phyloP scores from a whole-genome alignment of 306 rosid genomes.

The Citrullus amarus region DNA sequence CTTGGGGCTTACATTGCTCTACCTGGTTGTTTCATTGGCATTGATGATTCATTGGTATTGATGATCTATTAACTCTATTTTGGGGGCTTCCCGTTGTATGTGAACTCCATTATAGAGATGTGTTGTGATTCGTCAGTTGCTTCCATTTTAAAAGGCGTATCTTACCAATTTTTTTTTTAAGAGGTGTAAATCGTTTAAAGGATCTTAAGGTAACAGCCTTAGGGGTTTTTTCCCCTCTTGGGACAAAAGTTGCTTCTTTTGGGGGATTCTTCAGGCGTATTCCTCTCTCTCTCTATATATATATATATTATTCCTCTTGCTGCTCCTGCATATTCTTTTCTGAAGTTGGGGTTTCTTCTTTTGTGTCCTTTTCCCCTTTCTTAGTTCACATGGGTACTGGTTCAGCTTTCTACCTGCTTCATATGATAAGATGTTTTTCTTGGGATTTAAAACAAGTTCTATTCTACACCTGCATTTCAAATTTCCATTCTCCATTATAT shows the following conservation, averaged over 20 bases:
- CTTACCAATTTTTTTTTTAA: too few species aligned
- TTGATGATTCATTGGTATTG: neutral
- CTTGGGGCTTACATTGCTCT: neutral
- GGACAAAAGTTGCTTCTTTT: neutral
- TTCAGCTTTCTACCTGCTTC: neutral
- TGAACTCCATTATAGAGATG: neutral
- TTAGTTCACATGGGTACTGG: neutral
- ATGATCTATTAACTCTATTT: neutral
- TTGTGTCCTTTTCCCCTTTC: neutral
- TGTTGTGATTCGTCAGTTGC: neutral
- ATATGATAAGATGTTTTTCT: neutral
- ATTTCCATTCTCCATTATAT: neutral
- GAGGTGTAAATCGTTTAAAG: neutral
- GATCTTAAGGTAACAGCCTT: too few species aligned
- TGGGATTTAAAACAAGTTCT: neutral
- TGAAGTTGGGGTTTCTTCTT: conserved; percentile 3
- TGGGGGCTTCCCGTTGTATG: neutral
- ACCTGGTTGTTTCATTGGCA: neutral
- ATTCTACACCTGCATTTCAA: too few species aligned
- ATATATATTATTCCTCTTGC: neutral
- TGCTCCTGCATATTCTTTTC: neutral
- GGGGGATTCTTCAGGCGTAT: neutral
- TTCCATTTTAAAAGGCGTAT: neutral
- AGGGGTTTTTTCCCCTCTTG: neutral
- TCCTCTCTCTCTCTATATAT: neutral